A percentile compares a stretch with the other conserved stretches of the same genome.
phyloP scores from a whole-genome alignment of 192 early-diverging fungal genomes.

The Backusella parvicylindrica region DNA sequence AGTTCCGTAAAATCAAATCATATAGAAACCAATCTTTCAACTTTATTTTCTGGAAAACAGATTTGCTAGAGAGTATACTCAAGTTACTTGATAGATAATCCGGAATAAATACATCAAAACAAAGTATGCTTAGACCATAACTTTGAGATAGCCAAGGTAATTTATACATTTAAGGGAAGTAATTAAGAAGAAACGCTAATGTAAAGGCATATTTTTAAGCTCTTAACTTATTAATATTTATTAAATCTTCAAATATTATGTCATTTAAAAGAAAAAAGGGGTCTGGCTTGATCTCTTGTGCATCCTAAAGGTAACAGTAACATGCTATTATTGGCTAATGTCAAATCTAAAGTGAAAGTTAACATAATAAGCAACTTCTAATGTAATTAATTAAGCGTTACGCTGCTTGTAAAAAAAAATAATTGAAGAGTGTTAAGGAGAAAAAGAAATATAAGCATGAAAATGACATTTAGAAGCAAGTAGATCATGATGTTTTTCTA shows the following conservation, averaged over 20 bases:
- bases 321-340: not conserved
- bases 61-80: not conserved
- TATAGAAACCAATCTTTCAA: not conserved
- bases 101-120: not conserved
- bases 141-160: not conserved
- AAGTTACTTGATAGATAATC: not conserved
- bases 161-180: not conserved
- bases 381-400: not conserved
- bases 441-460: not conserved
- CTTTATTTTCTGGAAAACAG: not conserved
- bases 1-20: not conserved
- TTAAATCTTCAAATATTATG: not conserved
- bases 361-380: not conserved
- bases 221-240: not conserved
- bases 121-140: not conserved
- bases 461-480: not conserved
- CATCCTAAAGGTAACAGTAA: not conserved
- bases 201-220: not conserved
- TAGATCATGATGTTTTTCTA: not conserved
- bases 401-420: not conserved
- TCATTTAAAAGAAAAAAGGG: not conserved
- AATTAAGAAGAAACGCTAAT: not conserved
- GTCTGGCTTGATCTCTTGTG: not conserved
- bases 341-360: not conserved
- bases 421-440: not conserved